Percentiles rank a stretch among this genome's conserved stretches.
phyloP scores from a whole-genome alignment of 2,329 filamentous ascomycete genomes.

The Pyrenophora seminiperda region DNA sequence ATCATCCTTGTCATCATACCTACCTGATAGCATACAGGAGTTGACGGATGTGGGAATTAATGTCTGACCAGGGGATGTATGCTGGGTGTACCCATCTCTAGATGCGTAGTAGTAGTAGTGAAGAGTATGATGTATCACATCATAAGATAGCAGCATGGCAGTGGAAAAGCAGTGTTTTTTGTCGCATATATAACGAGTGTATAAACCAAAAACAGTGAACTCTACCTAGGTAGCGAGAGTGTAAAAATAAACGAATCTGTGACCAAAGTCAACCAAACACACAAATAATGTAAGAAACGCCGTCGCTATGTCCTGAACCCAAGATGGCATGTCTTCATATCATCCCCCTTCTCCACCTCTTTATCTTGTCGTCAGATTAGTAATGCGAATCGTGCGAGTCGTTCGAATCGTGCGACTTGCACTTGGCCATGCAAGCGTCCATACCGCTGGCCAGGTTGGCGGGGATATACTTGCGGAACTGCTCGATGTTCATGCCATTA shows the following conservation, averaged over 20 bases:
- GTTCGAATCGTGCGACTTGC: constrained; percentile 40
- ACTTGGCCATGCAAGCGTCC: constrained; percentile 59
- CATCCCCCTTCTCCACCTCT: not conserved
- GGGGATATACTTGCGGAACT: constrained; percentile 50
- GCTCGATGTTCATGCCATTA: constrained; percentile 44
- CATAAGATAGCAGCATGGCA: not conserved
- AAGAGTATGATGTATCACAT: too few relatives aligned
- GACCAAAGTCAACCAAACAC: constrained; percentile 10
- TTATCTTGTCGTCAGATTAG: not conserved
- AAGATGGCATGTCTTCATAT: constrained; percentile 3
- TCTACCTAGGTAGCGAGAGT: constrained; percentile 19
- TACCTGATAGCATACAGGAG: too few relatives aligned
- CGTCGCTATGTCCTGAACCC: constrained; percentile 21
- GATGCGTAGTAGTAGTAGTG: not conserved
- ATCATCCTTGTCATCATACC: too few relatives aligned
- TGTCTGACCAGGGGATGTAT: too few relatives aligned
- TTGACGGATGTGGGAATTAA: too few relatives aligned
- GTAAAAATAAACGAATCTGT: constrained; percentile 14
- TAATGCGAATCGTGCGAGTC: too few relatives aligned
- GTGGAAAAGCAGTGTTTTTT: constrained; percentile 1
- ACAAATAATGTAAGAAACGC: constrained; percentile 16
- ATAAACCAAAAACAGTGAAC: constrained; percentile 1
- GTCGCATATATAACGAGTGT: constrained; percentile 4
- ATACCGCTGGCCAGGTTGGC: constrained; percentile 59
- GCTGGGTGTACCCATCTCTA: too few relatives aligned